Evolutionary conservation across 2,329 filamentous ascomycete species (phyloP).

Genomic region (Stachybotrys elegans): DNA sequence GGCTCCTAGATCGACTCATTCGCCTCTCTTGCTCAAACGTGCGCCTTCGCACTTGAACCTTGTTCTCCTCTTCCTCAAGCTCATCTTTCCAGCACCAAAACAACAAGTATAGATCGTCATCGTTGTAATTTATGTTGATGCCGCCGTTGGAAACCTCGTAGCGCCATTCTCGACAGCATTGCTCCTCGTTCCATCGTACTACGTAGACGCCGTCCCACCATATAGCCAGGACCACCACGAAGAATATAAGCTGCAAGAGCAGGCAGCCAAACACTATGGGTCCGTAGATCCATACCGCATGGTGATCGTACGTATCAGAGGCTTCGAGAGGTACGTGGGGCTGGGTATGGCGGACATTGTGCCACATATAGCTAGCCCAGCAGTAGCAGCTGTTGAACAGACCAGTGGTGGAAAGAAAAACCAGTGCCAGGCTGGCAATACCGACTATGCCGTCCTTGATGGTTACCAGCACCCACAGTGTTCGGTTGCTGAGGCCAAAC

Average conservation of each 20-base stretch:
- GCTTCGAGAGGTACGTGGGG: not conserved
- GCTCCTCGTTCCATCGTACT: constrained; percentile 1
- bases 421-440: not conserved
- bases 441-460: not conserved
- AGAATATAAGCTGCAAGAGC: not conserved
- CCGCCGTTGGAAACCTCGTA: not conserved
- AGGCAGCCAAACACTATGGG: constrained; percentile 1
- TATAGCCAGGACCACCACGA: not conserved
- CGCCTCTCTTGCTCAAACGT: too few species aligned
- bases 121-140: not conserved
- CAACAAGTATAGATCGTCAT: not conserved
- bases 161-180: not conserved
- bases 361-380: not conserved
- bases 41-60: too few species aligned
- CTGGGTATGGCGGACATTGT: not conserved
- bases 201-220: constrained; percentile 3
- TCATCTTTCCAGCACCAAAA: not conserved
- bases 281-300: not conserved
- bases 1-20: too few species aligned
- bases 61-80: not conserved
- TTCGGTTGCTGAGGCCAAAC: not conserved
- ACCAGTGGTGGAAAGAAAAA: constrained; percentile 1
- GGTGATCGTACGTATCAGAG: not conserved
- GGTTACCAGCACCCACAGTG: not conserved
- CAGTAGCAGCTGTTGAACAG: constrained; percentile 3